Percentiles rank a stretch among this genome's conserved stretches.
These are phyloP conservation scores for Xylariaceae sp. DNA, from an alignment of 2,329 filamentous ascomycete genomes.

Conservation along the genomic window DNA sequence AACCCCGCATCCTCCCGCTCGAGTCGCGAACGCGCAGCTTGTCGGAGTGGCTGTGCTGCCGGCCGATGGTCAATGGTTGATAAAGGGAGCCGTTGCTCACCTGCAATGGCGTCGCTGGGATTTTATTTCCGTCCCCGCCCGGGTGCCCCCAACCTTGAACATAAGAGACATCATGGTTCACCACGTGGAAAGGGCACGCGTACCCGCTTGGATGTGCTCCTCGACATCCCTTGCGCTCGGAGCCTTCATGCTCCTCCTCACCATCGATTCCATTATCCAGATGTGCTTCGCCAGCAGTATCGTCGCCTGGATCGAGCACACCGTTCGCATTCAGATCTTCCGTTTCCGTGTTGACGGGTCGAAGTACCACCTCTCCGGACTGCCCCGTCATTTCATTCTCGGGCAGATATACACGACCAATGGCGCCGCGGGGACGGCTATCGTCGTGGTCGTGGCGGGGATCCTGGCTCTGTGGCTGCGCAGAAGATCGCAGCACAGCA, in stretches of 20 bases:
- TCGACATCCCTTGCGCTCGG: slow-evolving; percentile 19
- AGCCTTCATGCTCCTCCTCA: slow-evolving; percentile 30
- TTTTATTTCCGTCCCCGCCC: neutral
- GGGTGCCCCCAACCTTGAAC: neutral
- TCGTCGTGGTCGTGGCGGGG: slow-evolving; percentile 34
- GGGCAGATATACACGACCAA: slow-evolving; percentile 40
- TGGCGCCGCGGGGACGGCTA: slow-evolving; percentile 35
- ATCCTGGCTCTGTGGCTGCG: slow-evolving; percentile 30
- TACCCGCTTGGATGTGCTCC: neutral
- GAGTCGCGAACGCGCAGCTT: neutral
- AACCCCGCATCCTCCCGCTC: neutral
- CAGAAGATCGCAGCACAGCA: slow-evolving; percentile 21
- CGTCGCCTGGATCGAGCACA: slow-evolving; percentile 35
- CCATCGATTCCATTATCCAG: slow-evolving; percentile 36
- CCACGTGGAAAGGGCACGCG: neutral
- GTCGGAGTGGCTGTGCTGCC: too few relatives aligned
- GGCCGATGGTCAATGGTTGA: neutral
- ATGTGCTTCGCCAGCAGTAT: slow-evolving; percentile 36
- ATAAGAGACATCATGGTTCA: slow-evolving; percentile 1
- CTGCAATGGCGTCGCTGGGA: neutral
- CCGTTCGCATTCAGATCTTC: slow-evolving; percentile 26
- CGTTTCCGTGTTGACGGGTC: slow-evolving; percentile 22
- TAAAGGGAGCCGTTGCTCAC: neutral
- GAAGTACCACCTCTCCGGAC: slow-evolving; percentile 27
- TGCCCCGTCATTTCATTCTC: slow-evolving; percentile 32